A percentile compares a stretch with the other conserved stretches of the same genome.
These are phyloP conservation scores for Phaffia australis DNA, from an alignment of 768 basidiomycete genomes.

Conservation along the genomic window DNA sequence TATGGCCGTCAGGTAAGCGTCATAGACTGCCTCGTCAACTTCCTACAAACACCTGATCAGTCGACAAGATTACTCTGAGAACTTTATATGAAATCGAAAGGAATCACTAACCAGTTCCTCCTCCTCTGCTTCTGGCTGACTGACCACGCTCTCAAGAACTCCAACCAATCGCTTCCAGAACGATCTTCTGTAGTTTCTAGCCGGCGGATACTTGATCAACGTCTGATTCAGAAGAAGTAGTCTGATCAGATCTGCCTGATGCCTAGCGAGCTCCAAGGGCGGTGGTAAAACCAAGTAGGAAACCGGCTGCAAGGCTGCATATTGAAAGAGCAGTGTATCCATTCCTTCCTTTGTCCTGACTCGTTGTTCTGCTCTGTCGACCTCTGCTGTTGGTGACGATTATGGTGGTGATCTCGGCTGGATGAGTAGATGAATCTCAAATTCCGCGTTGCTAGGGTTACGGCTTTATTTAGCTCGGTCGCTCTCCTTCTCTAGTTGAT, in stretches of 20 bases:
- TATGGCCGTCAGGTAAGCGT: constrained; percentile 9
- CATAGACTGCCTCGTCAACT: constrained; percentile 17
- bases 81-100: background rate
- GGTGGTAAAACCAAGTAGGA: too few species aligned
- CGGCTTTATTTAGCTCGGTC: background rate
- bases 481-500: background rate
- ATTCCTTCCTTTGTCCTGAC: too few species aligned
- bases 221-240: too few species aligned
- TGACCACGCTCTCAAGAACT: constrained; percentile 8
- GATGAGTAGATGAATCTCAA: background rate
- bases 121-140: background rate
- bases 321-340: too few species aligned
- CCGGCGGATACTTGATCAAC: constrained; percentile 8
- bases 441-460: too few species aligned
- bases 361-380: too few species aligned
- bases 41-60: background rate
- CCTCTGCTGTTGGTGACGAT: background rate
- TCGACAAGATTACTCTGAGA: background rate
- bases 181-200: background rate
- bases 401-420: background rate
- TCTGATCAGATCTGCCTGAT: too few species aligned
- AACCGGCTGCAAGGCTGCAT: too few species aligned
- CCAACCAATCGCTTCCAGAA: constrained; percentile 18
- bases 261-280: too few species aligned
- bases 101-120: constrained; percentile 16